A percentile compares a stretch with the other conserved stretches of the same genome.
Evolutionary conservation across 331 rosid species (phyloP).

Genomic region (Pyracantha coccinea): DNA sequence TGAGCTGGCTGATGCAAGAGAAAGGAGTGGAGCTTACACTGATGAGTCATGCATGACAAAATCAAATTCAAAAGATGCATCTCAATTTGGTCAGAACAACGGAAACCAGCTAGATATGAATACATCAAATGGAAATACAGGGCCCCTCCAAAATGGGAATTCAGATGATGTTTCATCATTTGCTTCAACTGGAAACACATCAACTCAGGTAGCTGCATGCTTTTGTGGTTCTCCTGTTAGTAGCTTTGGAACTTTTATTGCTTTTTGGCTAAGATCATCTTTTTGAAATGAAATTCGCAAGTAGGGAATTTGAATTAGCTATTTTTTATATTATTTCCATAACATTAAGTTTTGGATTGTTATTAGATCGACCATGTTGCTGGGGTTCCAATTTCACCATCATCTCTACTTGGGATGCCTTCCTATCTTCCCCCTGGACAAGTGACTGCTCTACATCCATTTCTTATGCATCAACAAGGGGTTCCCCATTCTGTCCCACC

Average conservation of each 20-base stretch:
- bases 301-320: neutral
- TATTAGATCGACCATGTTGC: constrained; percentile 58
- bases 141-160: constrained; percentile 53
- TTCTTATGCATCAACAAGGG: constrained; percentile 86
- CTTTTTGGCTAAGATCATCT: neutral
- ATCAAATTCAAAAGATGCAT: constrained; percentile 43
- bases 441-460: constrained; percentile 74
- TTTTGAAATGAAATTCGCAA: neutral
- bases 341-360: constrained; percentile 3
- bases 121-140: constrained; percentile 52
- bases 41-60: constrained; percentile 59
- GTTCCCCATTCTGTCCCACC: constrained; percentile 64
- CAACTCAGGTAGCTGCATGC: constrained; percentile 48
- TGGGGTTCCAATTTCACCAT: constrained; percentile 62
- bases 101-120: constrained; percentile 55
- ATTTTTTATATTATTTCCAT: neutral
- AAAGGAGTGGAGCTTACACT: constrained; percentile 59
- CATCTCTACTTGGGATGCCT: constrained; percentile 80
- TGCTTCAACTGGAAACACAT: constrained; percentile 52
- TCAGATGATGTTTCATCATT: constrained; percentile 54
- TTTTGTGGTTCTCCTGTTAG: neutral
- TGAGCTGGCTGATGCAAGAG: constrained; percentile 83
- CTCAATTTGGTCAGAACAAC: constrained; percentile 63
- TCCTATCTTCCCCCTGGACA: constrained; percentile 86
- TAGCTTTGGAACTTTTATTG: neutral